Percentiles rank a stretch among this genome's conserved stretches.
phyloP scores from a whole-genome alignment of 2,329 filamentous ascomycete genomes.

The Tricladium varicosporioides region DNA sequence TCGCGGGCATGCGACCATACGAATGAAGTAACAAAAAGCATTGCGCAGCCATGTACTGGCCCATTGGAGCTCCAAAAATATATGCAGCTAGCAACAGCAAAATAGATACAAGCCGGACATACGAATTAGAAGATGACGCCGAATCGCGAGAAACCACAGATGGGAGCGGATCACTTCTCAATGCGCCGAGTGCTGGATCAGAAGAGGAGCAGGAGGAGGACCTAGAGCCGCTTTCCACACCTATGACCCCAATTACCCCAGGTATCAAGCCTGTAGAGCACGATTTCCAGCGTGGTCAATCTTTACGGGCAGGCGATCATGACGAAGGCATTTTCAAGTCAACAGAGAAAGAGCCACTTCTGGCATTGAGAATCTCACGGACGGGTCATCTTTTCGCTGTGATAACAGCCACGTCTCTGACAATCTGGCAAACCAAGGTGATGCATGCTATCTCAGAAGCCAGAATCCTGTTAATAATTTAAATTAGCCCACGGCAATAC shows the following conservation, averaged over 20 bases:
- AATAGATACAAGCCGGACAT: conserved; percentile 47
- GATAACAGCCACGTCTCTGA: conserved; percentile 80
- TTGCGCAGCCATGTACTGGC: conserved; percentile 77
- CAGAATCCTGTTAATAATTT: conserved; percentile 9
- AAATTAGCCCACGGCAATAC: conserved; percentile 76
- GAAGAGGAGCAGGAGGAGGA: conserved; percentile 30
- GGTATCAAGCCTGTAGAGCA: conserved; percentile 59
- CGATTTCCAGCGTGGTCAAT: conserved; percentile 37
- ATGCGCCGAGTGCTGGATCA: conserved; percentile 25
- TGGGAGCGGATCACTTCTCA: conserved; percentile 33
- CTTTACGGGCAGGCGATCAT: conserved; percentile 15
- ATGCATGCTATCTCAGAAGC: conserved; percentile 23
- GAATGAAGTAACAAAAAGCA: conserved; percentile 33
- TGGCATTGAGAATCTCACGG: conserved; percentile 74
- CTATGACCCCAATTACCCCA: conserved; percentile 53
- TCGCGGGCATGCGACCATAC: conserved; percentile 32
- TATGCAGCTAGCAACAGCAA: conserved; percentile 74
- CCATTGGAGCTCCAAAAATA: conserved; percentile 78
- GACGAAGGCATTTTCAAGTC: conserved; percentile 13
- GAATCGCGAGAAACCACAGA: conserved; percentile 37
- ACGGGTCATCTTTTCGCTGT: conserved; percentile 83
- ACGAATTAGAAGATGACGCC: conserved; percentile 62
- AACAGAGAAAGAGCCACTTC: conserved; percentile 58
- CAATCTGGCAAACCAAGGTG: conserved; percentile 97
- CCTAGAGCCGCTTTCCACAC: conserved; percentile 16